phyloP scores from a whole-genome alignment of 2,329 filamentous ascomycete species.

The Westerdykella ornata region DNA sequence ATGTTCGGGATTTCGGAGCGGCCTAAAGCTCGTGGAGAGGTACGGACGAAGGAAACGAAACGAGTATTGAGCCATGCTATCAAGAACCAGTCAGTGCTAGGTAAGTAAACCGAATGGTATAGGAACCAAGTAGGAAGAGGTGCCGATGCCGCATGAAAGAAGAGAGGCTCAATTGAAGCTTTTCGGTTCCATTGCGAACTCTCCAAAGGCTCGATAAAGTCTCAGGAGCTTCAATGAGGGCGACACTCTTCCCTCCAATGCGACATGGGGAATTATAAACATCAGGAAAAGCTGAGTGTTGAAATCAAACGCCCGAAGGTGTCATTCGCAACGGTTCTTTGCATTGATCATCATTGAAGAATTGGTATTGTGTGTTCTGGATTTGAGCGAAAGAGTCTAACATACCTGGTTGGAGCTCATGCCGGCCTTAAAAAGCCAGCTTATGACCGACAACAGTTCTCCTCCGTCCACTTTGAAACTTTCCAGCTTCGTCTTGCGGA shows the following conservation, averaged over 20 bases:
- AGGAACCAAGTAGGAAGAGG: neutral
- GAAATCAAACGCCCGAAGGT: slow-evolving; percentile 49
- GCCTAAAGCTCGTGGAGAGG: slow-evolving; percentile 40
- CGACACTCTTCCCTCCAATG: neutral
- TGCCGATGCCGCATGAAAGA: neutral
- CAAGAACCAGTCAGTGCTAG: slow-evolving; percentile 31
- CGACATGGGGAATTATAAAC: slow-evolving; percentile 23
- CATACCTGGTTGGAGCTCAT: neutral
- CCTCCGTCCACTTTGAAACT: no score
- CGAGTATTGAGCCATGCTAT: slow-evolving; percentile 43
- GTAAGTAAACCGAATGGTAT: neutral
- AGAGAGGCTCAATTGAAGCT: neutral
- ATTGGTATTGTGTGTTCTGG: neutral
- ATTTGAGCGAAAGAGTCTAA: slow-evolving; percentile 5
- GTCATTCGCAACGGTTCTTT: slow-evolving; percentile 66
- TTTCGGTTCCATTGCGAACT: neutral
- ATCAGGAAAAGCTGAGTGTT: slow-evolving; percentile 26
- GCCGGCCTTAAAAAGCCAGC: neutral
- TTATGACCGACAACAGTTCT: no score
- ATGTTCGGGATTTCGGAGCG: slow-evolving; percentile 39
- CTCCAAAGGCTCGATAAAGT: no score
- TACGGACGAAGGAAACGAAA: slow-evolving; percentile 54
- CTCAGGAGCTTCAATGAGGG: no score
- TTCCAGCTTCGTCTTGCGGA: no score
- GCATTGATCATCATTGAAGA: slow-evolving; percentile 27